Conservation (phyloP, 2,329 filamentous ascomycete genomes). For the Neonectria punicea region DNA sequence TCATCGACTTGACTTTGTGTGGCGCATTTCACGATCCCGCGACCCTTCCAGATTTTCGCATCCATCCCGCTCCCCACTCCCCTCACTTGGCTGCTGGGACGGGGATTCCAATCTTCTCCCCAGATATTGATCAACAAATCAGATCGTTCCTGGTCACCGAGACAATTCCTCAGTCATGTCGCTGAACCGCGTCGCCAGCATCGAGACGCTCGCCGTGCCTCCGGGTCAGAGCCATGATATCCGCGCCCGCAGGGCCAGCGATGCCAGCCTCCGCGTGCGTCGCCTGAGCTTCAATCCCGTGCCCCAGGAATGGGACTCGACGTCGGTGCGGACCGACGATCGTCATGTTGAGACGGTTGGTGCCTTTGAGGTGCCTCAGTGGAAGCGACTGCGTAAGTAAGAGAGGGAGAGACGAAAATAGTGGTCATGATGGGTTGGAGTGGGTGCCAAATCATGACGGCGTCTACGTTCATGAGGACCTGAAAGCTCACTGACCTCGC, state of each 20-base stretch:
- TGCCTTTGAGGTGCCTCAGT: slow-evolving; percentile 64
- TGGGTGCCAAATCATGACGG: background rate
- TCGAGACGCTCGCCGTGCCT: slow-evolving; percentile 59
- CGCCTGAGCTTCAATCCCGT: slow-evolving; percentile 66
- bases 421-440: background rate
- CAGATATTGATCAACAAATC: background rate
- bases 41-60: slow-evolving; percentile 21
- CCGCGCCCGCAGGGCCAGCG: slow-evolving; percentile 52
- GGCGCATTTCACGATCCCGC: slow-evolving; percentile 36
- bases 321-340: slow-evolving; percentile 52
- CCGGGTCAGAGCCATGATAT: slow-evolving; percentile 43
- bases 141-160: background rate
- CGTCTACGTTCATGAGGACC: slow-evolving; percentile 17
- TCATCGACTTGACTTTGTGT: slow-evolving; percentile 13
- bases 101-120: background rate
- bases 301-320: slow-evolving; percentile 62
- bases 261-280: slow-evolving; percentile 58
- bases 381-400: slow-evolving; percentile 63
- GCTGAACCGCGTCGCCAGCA: slow-evolving; percentile 61
- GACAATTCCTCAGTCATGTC: slow-evolving; percentile 54
- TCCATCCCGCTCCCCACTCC: slow-evolving; percentile 11
- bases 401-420: background rate
- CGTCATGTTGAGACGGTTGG: slow-evolving; percentile 56
- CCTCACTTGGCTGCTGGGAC: background rate
- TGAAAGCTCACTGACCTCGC: background rate